Percentiles rank a stretch among this genome's conserved stretches.
Conservation (phyloP, 2,329 filamentous ascomycete species). For the Pseudogymnoascus sp. region DNA sequence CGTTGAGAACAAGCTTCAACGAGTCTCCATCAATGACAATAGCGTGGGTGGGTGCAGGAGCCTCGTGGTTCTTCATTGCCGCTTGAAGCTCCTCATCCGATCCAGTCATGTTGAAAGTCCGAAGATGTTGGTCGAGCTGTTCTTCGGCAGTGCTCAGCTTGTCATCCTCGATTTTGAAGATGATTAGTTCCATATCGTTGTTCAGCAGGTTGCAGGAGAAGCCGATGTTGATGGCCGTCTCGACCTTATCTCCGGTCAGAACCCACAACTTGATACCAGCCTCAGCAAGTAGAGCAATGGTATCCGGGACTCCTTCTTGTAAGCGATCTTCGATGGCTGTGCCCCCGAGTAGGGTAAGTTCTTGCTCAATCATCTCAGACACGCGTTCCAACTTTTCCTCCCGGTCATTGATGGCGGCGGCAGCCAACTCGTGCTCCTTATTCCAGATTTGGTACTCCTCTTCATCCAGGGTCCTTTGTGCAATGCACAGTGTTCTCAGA, state of each 20-base stretch:
- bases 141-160: constrained; percentile 54
- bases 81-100: constrained; percentile 75
- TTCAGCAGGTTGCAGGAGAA: constrained; percentile 97
- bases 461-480: constrained; percentile 71
- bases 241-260: constrained; percentile 94
- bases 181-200: constrained; percentile 95
- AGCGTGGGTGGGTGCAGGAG: constrained; percentile 81
- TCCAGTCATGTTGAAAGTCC: constrained; percentile 70
- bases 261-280: constrained; percentile 99
- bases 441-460: constrained; percentile 81
- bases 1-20: constrained; percentile 77
- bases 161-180: constrained; percentile 78
- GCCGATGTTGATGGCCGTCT: constrained; percentile 98
- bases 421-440: constrained; percentile 78
- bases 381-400: constrained; percentile 91
- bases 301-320: constrained; percentile 94
- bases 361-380: constrained; percentile 83
- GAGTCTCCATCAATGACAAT: constrained; percentile 94
- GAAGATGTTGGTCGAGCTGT: constrained; percentile 67
- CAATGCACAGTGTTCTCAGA: constrained; percentile 88
- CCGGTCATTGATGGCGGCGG: constrained; percentile 73
- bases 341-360: constrained; percentile 80
- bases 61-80: constrained; percentile 76
- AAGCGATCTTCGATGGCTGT: constrained; percentile 96
- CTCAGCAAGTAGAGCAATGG: constrained; percentile 81